phyloP scores from a whole-genome alignment of 305 asterid species.

The Fraxinus sp. region DNA sequence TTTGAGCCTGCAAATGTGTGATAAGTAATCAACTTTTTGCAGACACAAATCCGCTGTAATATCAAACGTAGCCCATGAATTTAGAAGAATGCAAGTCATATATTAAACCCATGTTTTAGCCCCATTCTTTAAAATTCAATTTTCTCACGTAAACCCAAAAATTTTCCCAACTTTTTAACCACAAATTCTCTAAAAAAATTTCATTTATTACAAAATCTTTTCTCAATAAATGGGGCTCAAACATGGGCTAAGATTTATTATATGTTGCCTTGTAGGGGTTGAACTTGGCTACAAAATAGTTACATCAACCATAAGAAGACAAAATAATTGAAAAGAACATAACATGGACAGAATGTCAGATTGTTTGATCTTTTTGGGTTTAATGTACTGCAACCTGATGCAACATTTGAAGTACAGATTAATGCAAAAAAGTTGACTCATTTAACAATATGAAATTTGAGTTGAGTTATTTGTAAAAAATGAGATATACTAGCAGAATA shows the following conservation, averaged over 20 bases:
- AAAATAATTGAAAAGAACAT: background rate
- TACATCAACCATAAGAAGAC: background rate
- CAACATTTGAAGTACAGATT: background rate
- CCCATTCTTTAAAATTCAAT: too few species aligned
- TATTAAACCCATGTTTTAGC: background rate
- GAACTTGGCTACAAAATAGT: background rate
- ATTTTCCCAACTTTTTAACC: background rate
- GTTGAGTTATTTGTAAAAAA: background rate
- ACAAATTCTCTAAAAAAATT: background rate
- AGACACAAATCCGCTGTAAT: background rate
- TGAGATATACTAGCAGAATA: background rate
- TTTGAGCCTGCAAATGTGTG: conserved; percentile 44
- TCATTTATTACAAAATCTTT: background rate
- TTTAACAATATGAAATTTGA: background rate
- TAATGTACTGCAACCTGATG: background rate
- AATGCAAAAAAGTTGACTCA: background rate
- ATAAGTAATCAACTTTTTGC: conserved; percentile 3
- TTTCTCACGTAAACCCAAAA: background rate
- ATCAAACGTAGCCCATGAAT: background rate
- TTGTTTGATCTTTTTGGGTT: background rate
- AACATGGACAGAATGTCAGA: background rate
- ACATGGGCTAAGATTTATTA: background rate
- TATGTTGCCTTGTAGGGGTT: background rate
- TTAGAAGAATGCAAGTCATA: background rate
- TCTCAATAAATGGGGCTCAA: background rate